Conservation (phyloP, 1,139 yeast species). For the Suhomyces bolitotheri region DNA sequence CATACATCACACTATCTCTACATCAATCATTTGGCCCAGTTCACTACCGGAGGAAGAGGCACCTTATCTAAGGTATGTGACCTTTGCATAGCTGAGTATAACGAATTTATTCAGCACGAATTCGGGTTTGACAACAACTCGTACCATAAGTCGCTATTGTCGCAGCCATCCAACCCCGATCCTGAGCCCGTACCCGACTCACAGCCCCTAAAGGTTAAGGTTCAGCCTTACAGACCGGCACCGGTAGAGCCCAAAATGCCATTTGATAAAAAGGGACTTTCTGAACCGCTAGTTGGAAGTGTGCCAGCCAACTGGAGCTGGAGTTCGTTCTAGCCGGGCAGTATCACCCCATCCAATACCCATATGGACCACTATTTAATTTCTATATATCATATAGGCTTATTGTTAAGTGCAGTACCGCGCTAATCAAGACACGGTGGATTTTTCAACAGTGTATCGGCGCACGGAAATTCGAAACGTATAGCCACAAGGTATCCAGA, state of each 20-base stretch:
- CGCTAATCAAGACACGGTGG: constrained; percentile 13
- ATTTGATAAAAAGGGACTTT: constrained; percentile 14
- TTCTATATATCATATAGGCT: too few species aligned
- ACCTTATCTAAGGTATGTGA: constrained; percentile 78
- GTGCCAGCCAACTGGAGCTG: constrained; percentile 82
- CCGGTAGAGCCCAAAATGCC: constrained; percentile 6
- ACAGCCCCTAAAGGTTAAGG: too few species aligned
- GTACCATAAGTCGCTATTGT: too few species aligned
- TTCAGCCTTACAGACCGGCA: constrained; percentile 1
- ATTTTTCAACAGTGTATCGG: constrained; percentile 8
- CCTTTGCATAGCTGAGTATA: constrained; percentile 69
- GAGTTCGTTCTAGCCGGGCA: constrained; percentile 56
- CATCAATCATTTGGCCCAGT: constrained; percentile 69
- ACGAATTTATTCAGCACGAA: constrained; percentile 46
- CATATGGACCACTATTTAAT: too few species aligned
- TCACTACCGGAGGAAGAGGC: constrained; percentile 76
- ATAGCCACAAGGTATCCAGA: neutral
- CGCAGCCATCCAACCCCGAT: too few species aligned
- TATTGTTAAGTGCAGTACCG: constrained; percentile 7
- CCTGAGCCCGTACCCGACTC: too few species aligned
- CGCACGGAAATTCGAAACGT: neutral
- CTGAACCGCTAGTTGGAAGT: constrained; percentile 47
- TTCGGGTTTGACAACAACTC: constrained; percentile 32
- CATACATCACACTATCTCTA: constrained; percentile 56
- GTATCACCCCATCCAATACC: too few species aligned